Base-by-base conservation (phyloP, 176 grass and related monocot species). In the Elaeis guineensis region DNA sequence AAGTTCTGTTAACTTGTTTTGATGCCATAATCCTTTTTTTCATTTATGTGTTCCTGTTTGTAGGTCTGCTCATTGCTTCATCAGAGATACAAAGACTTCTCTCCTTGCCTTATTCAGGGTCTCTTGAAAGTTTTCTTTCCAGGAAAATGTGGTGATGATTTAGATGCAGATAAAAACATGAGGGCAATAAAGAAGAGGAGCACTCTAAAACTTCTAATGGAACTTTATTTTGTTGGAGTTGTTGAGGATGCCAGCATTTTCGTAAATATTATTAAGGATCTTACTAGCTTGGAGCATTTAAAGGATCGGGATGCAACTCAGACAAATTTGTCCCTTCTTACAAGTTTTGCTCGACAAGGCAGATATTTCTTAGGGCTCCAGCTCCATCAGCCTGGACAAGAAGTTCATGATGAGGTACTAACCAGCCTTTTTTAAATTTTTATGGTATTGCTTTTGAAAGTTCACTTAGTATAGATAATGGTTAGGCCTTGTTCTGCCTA, bases 31-130 rank as follows among this genome's bases (percentile, higher is more conserved):
- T 60, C 19, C 7, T 62, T 67, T 4, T 55, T 15, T 12, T 30
- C 0, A 19, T 30, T 62, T 25, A 19, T 62, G 12, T 80, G 23
- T 63, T 54, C 35, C 35, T 44, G 35, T 44, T 66, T 82, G 76
- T 74, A 98, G 93, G 87, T 98, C 68, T 98, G 93, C 76, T 89
- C 93, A 1, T 63, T 98, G 44, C 84, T 98, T 75, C 93, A 98
- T 88, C 93, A 98, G 82, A 85, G 93, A 86, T 98, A 98, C 76
- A 98, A 78, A 72, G 93, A 98, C 57, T 98, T 98, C 77, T 92
- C 93, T 28, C 84, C 88, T 74, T 98, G 78, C 75, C 81, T 98
- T 69, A 66, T 83, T 70, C 88, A 98, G 89, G 88, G 93, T 52
- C 68, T 98, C 55, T 63, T 83, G 30, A 98, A 92, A 81, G 73